A percentile compares a stretch with the other conserved stretches of the same genome.
Conservation (phyloP, 345 rosid genomes). For the Xanthoceras sorbifolium region DNA sequence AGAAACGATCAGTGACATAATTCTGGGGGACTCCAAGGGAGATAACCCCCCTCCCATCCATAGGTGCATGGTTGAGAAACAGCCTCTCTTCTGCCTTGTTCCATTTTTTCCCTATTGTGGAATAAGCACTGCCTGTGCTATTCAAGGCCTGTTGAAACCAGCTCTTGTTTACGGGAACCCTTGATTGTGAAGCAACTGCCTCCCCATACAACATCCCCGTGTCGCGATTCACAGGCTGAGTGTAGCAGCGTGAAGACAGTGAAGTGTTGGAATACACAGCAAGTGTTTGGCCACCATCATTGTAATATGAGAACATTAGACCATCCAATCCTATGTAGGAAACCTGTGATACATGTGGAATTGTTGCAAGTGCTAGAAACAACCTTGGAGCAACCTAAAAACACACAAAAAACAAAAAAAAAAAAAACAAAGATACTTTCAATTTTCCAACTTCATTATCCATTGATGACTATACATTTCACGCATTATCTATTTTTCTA, state of each 20-base stretch:
- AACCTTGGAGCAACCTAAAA: slow-evolving; percentile 43
- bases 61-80: slow-evolving; percentile 26
- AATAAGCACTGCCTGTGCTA: slow-evolving; percentile 19
- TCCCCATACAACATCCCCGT: slow-evolving; percentile 38
- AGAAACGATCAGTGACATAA: slow-evolving; percentile 25
- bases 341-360: slow-evolving; percentile 29
- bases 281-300: slow-evolving; percentile 17
- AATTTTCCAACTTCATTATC: not conserved
- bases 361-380: slow-evolving; percentile 38
- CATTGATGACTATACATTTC: too few relatives aligned
- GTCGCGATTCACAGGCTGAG: slow-evolving; percentile 37
- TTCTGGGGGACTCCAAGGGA: slow-evolving; percentile 37
- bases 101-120: slow-evolving; percentile 29
- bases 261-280: slow-evolving; percentile 39
- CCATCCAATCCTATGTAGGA: slow-evolving; percentile 40
- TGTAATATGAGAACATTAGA: slow-evolving; percentile 34
- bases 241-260: slow-evolving; percentile 28
- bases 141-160: slow-evolving; percentile 35
- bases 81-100: slow-evolving; percentile 24
- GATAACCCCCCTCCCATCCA: slow-evolving; percentile 39
- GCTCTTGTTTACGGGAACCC: slow-evolving; percentile 19
- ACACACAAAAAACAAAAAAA: not conserved
- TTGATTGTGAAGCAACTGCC: slow-evolving; percentile 20
- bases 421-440: not conserved
- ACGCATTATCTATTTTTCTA: too few relatives aligned